A percentile compares a stretch with the other conserved stretches of the same genome.
Evolutionary conservation across 2,329 filamentous ascomycete species (phyloP).

Genomic region (Claviceps sp.): DNA sequence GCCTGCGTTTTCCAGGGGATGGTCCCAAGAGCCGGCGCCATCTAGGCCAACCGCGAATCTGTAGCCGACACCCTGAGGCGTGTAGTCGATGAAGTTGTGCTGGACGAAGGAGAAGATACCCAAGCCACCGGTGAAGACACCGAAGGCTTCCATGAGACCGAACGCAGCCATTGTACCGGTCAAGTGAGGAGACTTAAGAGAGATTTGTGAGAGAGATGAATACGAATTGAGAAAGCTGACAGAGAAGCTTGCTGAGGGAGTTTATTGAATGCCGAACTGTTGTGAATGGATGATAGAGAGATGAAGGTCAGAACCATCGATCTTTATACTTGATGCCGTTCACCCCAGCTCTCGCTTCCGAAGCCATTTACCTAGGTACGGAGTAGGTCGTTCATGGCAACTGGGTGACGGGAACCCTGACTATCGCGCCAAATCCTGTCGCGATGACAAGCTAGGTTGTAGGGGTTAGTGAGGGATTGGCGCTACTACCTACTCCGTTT

Average conservation of each 20-base stretch:
- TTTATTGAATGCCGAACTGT: neutral
- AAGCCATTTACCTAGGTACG: no score
- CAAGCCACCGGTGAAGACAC: neutral
- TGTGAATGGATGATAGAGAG: fast-evolving
- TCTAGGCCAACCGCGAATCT: neutral
- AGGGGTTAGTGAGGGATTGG: no score
- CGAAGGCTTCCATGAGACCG: neutral
- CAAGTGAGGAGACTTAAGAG: no score
- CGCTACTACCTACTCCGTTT: no score
- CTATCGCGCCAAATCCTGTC: no score
- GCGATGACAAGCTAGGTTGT: no score
- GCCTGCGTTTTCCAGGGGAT: neutral
- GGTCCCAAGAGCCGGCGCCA: neutral
- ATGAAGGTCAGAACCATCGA: neutral
- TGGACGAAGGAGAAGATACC: neutral
- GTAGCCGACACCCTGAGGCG: neutral
- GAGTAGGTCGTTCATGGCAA: no score
- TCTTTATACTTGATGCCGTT: neutral
- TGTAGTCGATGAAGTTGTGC: neutral
- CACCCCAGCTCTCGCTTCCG: neutral
- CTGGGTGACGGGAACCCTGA: no score
- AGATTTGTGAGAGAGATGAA: neutral
- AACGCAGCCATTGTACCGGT: neutral
- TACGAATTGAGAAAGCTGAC: no score
- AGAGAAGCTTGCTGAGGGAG: neutral